Percentiles rank a stretch among this genome's conserved stretches.
Conservation (phyloP, 331 rosid species). For the Rosa hybrid region DNA sequence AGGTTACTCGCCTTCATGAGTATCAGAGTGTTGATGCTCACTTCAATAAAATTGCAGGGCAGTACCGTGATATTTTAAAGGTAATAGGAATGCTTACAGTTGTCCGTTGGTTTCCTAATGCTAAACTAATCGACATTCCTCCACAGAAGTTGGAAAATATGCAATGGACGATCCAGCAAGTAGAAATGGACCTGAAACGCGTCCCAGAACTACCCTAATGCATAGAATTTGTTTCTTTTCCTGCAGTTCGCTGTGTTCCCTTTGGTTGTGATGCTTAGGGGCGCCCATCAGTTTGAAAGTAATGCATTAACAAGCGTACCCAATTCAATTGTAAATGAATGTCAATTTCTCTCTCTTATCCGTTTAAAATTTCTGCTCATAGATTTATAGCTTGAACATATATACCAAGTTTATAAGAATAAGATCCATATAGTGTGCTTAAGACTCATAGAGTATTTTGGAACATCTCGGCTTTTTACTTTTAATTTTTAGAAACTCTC, state of each 20-base stretch:
- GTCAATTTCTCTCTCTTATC: no score
- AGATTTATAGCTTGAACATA: not conserved
- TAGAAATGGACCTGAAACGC: constrained; percentile 82
- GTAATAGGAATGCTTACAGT: constrained; percentile 25
- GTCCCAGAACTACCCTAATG: constrained; percentile 49
- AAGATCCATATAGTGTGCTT: not conserved
- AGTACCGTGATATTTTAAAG: constrained; percentile 78
- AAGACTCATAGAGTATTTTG: no score
- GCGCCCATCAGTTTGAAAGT: not conserved
- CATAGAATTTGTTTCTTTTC: constrained; percentile 25
- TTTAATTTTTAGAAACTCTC: not conserved
- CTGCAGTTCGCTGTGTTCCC: not conserved
- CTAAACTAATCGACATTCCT: not conserved
- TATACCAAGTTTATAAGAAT: not conserved
- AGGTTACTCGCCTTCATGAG: constrained; percentile 88
- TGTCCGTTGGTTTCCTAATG: not conserved
- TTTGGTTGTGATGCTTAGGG: no score
- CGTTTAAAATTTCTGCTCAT: no score
- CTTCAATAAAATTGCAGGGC: constrained; percentile 78
- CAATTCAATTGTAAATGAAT: no score
- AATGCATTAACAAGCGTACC: no score
- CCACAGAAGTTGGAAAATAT: constrained; percentile 82
- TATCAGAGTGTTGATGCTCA: constrained; percentile 90
- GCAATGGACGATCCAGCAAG: constrained; percentile 95
- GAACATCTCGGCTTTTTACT: no score